These are phyloP conservation scores for Phytopythium ostracodes DNA, from an alignment of 352 stramenopile genomes.

Conservation along the genomic window DNA sequence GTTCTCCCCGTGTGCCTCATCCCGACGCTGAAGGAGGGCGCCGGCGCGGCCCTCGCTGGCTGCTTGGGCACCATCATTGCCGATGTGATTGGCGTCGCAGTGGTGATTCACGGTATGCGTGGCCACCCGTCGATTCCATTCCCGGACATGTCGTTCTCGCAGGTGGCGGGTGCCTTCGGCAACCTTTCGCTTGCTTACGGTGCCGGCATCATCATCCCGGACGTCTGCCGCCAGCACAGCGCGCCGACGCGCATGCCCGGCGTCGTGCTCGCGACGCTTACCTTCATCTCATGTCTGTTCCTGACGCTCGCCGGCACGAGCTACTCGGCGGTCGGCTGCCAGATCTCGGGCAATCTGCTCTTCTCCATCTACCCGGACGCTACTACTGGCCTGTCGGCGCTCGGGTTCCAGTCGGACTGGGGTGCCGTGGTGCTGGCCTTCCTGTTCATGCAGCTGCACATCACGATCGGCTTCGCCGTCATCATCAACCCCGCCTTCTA, in stretches of 20 bases:
- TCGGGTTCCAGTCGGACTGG: constrained; percentile 22
- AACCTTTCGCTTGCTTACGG: constrained; percentile 14
- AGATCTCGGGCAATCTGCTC: constrained; percentile 54
- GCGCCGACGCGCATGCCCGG: constrained; percentile 26
- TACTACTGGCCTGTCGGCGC: constrained; percentile 13
- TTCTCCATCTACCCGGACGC: constrained; percentile 35
- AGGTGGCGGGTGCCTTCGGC: constrained; percentile 2
- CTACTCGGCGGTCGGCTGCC: constrained; percentile 43
- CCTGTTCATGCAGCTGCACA: constrained; percentile 22
- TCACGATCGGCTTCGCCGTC: constrained; percentile 48
- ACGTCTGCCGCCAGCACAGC: constrained; percentile 36
- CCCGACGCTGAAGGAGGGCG: constrained; percentile 43
- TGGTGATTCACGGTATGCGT: constrained; percentile 1
- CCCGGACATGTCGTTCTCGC: not conserved
- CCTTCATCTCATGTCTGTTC: constrained; percentile 40
- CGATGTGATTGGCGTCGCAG: constrained; percentile 39
- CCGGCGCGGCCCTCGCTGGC: constrained; percentile 33
- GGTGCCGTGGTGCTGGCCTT: constrained; percentile 23
- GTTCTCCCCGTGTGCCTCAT: constrained; percentile 35
- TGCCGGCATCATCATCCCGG: constrained; percentile 39
- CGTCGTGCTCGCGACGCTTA: constrained; percentile 40
- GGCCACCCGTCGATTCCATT: not conserved
- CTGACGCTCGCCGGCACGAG: constrained; percentile 30
- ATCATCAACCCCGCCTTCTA: constrained; percentile 57
- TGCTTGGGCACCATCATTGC: constrained; percentile 44